A percentile compares a stretch with the other conserved stretches of the same genome.
These are phyloP conservation scores for Fomitopsis betulina DNA, from an alignment of 1,284 basidiomycete species.

Conservation along the genomic window DNA sequence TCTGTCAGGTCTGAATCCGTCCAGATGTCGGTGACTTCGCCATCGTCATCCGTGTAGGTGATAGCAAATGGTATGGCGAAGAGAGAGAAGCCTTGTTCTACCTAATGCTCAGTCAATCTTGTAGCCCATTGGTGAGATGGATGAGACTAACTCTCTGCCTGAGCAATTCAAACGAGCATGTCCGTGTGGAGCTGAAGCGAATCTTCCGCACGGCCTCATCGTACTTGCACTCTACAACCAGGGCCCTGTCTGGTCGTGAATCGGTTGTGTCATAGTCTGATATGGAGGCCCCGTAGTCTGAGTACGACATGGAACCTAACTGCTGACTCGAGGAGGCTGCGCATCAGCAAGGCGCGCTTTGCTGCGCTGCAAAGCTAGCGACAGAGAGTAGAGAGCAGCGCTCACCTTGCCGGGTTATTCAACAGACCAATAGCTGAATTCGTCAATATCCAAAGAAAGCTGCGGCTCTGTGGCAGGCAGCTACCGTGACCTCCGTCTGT, in stretches of 20 bases:
- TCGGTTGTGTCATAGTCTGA: conserved; percentile 25
- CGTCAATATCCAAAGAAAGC: too few relatives aligned
- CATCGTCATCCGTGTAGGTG: conserved; percentile 84
- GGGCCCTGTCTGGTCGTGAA: conserved; percentile 51
- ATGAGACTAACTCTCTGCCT: conserved; percentile 51
- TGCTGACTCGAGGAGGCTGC: conserved; percentile 12
- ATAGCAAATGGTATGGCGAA: conserved; percentile 65
- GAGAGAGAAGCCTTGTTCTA: conserved; percentile 81
- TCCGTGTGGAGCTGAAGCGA: conserved; percentile 69
- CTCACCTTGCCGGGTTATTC: not conserved
- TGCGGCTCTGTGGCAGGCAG: too few relatives aligned
- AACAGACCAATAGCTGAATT: not conserved
- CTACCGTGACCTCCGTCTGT: too few relatives aligned
- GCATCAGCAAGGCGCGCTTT: conserved; percentile 10
- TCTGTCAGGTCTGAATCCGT: conserved; percentile 77
- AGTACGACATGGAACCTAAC: conserved; percentile 22
- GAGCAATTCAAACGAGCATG: conserved; percentile 71
- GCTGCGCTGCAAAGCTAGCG: not conserved
- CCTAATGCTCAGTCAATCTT: conserved; percentile 37
- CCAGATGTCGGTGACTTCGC: conserved; percentile 65
- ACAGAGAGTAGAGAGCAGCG: not conserved
- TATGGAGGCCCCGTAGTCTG: conserved; percentile 20
- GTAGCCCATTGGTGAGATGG: not conserved
- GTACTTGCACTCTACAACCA: conserved; percentile 77
- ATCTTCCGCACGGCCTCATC: conserved; percentile 72